phyloP scores from a whole-genome alignment of 2,329 filamentous ascomycete species.

The Apiospora sp. region DNA sequence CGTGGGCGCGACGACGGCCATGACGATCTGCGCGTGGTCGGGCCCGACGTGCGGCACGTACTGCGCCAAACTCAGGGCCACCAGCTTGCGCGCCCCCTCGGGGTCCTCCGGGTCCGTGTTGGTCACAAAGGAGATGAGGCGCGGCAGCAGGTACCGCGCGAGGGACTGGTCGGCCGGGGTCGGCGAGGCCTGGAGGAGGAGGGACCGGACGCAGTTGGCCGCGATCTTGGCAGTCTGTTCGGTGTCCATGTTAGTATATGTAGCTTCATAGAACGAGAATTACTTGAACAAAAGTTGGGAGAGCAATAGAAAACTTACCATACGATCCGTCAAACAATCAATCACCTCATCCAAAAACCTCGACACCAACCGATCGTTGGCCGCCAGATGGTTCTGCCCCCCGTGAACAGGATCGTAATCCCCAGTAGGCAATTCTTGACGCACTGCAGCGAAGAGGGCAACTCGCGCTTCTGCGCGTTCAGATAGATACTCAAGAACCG shows the following conservation, averaged over 20 bases:
- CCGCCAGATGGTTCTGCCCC: constrained; percentile 77
- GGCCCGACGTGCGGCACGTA: constrained; percentile 64
- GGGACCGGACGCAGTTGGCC: constrained; percentile 85
- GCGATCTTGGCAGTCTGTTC: constrained; percentile 85
- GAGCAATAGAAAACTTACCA: no score
- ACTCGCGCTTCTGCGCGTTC: constrained; percentile 77
- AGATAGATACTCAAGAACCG: constrained; percentile 84
- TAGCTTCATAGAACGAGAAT: no score
- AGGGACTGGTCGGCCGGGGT: constrained; percentile 76
- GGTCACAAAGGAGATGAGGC: constrained; percentile 78
- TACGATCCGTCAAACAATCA: constrained; percentile 82
- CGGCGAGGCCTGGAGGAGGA: constrained; percentile 73
- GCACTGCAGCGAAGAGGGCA: constrained; percentile 79
- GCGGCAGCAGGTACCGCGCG: constrained; percentile 76
- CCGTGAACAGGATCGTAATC: constrained; percentile 87
- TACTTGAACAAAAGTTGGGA: no score
- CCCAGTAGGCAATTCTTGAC: constrained; percentile 94
- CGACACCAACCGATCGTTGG: constrained; percentile 76
- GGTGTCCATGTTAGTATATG: background rate
- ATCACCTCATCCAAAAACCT: constrained; percentile 82
- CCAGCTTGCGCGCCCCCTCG: constrained; percentile 73
- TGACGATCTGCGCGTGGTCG: constrained; percentile 64
- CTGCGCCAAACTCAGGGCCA: constrained; percentile 79
- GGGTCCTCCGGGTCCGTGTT: constrained; percentile 78
- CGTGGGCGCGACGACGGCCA: constrained; percentile 79